Percentiles rank a stretch among this genome's conserved stretches.
Conservation (phyloP, 208 protist species). For the Borovskyia barvae region DNA sequence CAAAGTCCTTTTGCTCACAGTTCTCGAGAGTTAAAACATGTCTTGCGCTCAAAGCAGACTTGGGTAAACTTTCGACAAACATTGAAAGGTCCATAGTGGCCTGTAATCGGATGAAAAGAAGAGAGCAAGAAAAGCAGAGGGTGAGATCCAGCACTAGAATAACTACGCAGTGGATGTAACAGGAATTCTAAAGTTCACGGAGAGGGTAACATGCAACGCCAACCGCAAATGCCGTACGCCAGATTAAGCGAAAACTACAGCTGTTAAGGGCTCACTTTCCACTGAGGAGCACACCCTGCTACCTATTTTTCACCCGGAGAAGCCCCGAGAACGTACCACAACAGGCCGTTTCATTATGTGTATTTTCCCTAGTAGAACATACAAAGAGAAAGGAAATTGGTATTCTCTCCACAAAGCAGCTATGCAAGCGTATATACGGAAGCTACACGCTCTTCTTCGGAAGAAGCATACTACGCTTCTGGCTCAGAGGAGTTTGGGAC, state of each 20-base stretch:
- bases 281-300: too few species aligned
- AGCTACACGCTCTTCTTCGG: neutral
- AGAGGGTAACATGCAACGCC: neutral
- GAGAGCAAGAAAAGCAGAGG: neutral
- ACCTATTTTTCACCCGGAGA: too few species aligned
- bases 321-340: too few species aligned
- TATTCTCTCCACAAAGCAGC: too few species aligned
- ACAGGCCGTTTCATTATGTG: too few species aligned
- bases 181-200: conserved; percentile 1
- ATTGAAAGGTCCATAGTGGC: conserved; percentile 8
- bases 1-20: conserved; percentile 43
- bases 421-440: too few species aligned
- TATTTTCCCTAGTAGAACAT: too few species aligned
- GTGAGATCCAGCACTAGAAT: conserved; percentile 10
- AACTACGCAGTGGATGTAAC: neutral
- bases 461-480: too few species aligned
- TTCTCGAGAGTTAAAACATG: conserved; percentile 44
- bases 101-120: neutral
- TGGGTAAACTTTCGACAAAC: conserved; percentile 24
- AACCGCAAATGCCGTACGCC: neutral
- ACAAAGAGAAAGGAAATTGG: too few species aligned
- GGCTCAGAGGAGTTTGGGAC: neutral
- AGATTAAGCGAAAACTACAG: too few species aligned
- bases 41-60: conserved; percentile 43
- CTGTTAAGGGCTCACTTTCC: too few species aligned